These are phyloP conservation scores for Colletotrichum tanaceti DNA, from an alignment of 2,329 filamentous ascomycete genomes.

Conservation along the genomic window DNA sequence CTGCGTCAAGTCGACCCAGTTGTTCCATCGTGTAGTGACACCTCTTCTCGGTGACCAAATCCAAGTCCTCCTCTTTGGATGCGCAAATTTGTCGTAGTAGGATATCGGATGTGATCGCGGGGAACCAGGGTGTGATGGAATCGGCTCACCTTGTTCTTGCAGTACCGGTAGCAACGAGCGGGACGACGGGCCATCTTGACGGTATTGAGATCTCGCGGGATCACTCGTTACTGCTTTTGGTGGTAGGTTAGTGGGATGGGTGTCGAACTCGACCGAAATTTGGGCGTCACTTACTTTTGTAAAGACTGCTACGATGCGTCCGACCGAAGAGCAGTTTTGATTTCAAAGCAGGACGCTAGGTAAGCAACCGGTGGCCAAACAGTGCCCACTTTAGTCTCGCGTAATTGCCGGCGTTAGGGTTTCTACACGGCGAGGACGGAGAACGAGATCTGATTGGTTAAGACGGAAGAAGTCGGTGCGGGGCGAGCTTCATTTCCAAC, in stretches of 20 bases:
- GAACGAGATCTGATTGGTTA: background rate
- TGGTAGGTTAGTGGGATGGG: conserved; percentile 51
- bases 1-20: background rate
- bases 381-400: conserved; percentile 26
- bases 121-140: conserved; percentile 10
- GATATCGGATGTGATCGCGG: conserved; percentile 16
- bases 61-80: conserved; percentile 17
- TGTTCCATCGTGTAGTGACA: background rate
- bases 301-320: conserved; percentile 40
- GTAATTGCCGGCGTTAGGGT: conserved; percentile 15
- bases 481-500: background rate
- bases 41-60: background rate
- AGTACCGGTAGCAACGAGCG: conserved; percentile 99
- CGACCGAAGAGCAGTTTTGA: conserved; percentile 54
- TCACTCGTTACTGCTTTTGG: conserved; percentile 48
- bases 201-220: conserved; percentile 58
- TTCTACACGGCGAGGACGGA: background rate
- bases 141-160: conserved; percentile 97
- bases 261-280: conserved; percentile 43
- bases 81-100: conserved; percentile 31
- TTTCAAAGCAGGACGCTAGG: conserved; percentile 64
- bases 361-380: conserved; percentile 32
- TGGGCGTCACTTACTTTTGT: conserved; percentile 37
- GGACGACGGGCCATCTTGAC: conserved; percentile 99
- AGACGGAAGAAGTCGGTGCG: background rate